Evolutionary conservation across 106 monocot genomes (phyloP), one percentile per base, ranked within the genome.

Genomic region (Phalaenopsis equestris): DNA sequence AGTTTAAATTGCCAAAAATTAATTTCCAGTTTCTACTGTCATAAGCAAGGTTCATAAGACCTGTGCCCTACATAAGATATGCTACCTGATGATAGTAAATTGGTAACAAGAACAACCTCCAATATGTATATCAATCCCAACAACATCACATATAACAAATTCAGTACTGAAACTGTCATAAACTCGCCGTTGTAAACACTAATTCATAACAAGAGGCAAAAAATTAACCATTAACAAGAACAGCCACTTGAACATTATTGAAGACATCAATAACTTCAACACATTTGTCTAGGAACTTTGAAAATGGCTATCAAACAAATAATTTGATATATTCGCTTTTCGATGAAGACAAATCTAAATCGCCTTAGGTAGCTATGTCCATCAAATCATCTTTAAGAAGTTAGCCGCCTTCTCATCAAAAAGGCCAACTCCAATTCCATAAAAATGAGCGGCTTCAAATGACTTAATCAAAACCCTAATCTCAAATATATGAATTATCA

Each of bases 391-490:
- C 11, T 70, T 70, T 70, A 38, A 70, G 19, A n/a, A 21, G 61
- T n/a, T 61, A 18, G 21, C 5, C 21, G 23, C n/a, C 61, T 61
- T 61, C 56, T 11, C 56, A 18, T n/a, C 61, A 61, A 61, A 38
- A 70, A 39, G 3, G 3, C 0, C 70, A 39, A 39, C 70, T 70
- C 70, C n/a, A 70, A 37, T 70, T 8, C 70, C 9, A 70, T n/a
- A 3, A 61, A 21, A 6, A n/a, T 61, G 39, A 70, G 70, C 68
- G 37, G 8, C 36, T 68, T 68, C 68, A 68, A 5, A 21, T 61
- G 36, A 16, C 36, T 70, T 70, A 70, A 70, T 15, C 70, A 36
- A 70, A 70, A 70, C 70, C 39, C 70, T 70, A 70, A 70, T 70
- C 21, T 61, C 12, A 70, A 70, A 70, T 70, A 70, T 38, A 70